Conservation (phyloP, 2,329 filamentous ascomycete species). For the Alternaria novae-zelandiae region DNA sequence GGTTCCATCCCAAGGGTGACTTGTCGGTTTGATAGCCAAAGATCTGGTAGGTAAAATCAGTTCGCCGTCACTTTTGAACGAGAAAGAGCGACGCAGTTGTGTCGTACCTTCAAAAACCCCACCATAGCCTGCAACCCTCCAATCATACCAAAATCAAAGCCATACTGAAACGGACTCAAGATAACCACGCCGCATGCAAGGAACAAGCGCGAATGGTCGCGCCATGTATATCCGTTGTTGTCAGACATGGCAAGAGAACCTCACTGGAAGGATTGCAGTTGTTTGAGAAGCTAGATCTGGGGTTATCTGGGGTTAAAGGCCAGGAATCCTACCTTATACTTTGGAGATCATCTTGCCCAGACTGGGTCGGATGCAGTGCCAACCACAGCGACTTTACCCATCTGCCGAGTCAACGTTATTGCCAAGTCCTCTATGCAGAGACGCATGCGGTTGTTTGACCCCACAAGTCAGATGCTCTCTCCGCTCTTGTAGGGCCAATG, state of each 20-base stretch:
- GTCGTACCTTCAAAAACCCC: conserved; percentile 54
- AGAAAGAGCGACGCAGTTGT: too few relatives aligned
- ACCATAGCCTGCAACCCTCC: conserved; percentile 60
- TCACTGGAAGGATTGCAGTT: not conserved
- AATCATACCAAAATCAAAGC: conserved; percentile 60
- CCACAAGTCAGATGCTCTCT: conserved; percentile 28
- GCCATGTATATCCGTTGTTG: conserved; percentile 33
- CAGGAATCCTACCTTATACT: conserved; percentile 26
- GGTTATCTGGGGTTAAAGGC: not conserved
- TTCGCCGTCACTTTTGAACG: not conserved
- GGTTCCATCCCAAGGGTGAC: conserved; percentile 52
- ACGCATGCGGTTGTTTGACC: conserved; percentile 24
- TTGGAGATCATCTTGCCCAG: conserved; percentile 23
- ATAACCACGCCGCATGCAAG: conserved; percentile 57
- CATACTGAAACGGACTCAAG: conserved; percentile 61
- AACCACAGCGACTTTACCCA: conserved; percentile 30
- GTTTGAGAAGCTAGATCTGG: not conserved
- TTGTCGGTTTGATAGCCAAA: conserved; percentile 41
- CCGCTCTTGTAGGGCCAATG: conserved; percentile 13
- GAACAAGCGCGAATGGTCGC: conserved; percentile 54
- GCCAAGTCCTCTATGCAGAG: conserved; percentile 17
- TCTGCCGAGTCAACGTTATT: conserved; percentile 31
- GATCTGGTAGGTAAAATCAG: conserved; percentile 18
- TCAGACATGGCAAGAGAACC: conserved; percentile 25
- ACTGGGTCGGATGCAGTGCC: conserved; percentile 14